Evolutionary conservation across 495 filamentous ascomycete genomes (phyloP).

Genomic region (Aspergillus ellipticus): DNA sequence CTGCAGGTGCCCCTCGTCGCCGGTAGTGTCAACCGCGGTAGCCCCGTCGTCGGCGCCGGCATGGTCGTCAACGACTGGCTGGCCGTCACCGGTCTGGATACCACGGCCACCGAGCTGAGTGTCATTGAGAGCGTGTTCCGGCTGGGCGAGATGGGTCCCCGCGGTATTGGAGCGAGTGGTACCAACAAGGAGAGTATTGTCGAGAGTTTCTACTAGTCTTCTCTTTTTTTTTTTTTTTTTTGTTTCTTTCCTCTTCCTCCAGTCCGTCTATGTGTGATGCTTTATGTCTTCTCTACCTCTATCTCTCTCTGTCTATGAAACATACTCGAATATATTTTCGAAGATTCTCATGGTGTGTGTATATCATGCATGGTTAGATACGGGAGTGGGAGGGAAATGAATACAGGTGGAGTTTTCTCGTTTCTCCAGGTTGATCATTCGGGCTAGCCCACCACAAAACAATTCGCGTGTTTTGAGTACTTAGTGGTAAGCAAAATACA

Average conservation of each 20-base stretch:
- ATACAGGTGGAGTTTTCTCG: background rate
- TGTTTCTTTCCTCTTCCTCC: background rate
- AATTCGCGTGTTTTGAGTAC: too few relatives aligned
- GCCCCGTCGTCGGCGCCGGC: slow-evolving; percentile 89
- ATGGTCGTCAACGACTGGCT: slow-evolving; percentile 99
- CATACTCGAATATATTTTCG: background rate
- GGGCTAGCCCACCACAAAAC: too few relatives aligned
- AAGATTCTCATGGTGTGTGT: background rate
- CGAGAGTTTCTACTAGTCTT: slow-evolving; percentile 88
- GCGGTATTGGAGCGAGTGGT: slow-evolving; percentile 60
- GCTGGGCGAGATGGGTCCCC: slow-evolving; percentile 66
- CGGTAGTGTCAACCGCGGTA: slow-evolving; percentile 87
- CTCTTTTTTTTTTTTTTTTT: background rate
- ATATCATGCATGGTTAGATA: background rate
- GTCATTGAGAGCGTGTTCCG: slow-evolving; percentile 95
- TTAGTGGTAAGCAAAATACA: too few relatives aligned
- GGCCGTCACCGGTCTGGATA: slow-evolving; percentile 93
- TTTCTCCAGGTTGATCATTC: background rate
- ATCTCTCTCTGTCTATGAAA: background rate
- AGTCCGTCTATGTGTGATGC: background rate
- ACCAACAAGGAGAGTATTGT: slow-evolving; percentile 96
- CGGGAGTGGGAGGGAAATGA: background rate
- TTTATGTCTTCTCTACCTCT: background rate
- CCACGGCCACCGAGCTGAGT: slow-evolving; percentile 92
- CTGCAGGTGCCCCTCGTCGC: slow-evolving; percentile 95